These are phyloP conservation scores for Hura crepitans DNA, from an alignment of 441 rosid genomes.

Conservation along the genomic window DNA sequence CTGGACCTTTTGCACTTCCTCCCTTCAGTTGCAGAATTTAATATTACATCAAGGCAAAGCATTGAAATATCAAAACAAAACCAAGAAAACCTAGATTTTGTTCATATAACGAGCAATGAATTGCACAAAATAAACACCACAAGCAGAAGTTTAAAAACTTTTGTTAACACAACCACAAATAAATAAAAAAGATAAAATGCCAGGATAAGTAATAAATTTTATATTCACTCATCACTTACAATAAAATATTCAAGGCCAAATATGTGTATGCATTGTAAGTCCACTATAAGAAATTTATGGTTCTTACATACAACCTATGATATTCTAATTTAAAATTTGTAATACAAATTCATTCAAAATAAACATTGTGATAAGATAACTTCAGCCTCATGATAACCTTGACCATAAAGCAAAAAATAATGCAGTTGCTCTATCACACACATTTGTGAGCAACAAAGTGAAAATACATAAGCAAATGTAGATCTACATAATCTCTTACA, in stretches of 20 bases:
- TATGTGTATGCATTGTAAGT: not conserved
- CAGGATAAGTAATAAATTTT: not conserved
- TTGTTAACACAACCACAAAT: not conserved
- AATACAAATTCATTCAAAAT: not conserved
- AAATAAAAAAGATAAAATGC: not conserved
- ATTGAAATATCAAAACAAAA: slow-evolving; percentile 13
- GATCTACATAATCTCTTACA: not conserved
- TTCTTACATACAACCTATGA: not conserved
- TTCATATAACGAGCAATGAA: not conserved
- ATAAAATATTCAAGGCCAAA: not conserved
- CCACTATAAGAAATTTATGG: no score
- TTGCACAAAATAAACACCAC: not conserved
- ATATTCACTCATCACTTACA: not conserved
- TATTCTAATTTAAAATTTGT: not conserved
- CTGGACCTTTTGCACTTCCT: slow-evolving; percentile 25
- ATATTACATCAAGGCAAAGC: slow-evolving; percentile 19
- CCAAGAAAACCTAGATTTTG: not conserved
- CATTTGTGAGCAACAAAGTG: not conserved
- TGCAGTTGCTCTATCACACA: not conserved
- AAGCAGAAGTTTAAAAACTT: not conserved
- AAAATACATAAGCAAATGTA: not conserved
- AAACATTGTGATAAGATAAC: not conserved
- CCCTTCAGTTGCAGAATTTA: slow-evolving; percentile 39
- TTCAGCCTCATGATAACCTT: not conserved
- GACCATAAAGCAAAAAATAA: not conserved